Percentiles rank a stretch among this genome's conserved stretches.
phyloP scores from a whole-genome alignment of 2,329 filamentous ascomycete species.

The Amylocarpus encephaloides region DNA sequence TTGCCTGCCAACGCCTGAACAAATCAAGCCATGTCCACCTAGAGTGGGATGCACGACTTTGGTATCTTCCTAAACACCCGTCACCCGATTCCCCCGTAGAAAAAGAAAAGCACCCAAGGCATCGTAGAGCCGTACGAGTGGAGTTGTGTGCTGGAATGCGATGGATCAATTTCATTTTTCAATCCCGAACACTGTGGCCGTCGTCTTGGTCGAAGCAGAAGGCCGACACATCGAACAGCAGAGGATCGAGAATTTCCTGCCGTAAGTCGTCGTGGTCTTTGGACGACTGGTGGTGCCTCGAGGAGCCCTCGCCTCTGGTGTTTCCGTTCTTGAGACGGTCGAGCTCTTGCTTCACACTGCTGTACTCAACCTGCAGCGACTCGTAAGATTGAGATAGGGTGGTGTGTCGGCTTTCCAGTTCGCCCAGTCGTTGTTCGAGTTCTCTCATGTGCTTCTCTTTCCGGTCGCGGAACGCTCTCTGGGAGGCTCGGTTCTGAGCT shows the following conservation, averaged over 20 bases:
- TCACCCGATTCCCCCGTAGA: too few relatives aligned
- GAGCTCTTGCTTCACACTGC: conserved; percentile 28
- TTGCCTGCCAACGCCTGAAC: too few relatives aligned
- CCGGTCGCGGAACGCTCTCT: conserved; percentile 54
- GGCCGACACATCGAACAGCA: conserved; percentile 30
- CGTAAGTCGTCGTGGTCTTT: conserved; percentile 17
- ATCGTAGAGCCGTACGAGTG: too few relatives aligned
- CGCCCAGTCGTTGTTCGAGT: conserved; percentile 49
- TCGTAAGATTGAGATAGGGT: conserved; percentile 49
- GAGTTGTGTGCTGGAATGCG: not conserved
- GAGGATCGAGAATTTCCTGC: conserved; percentile 24
- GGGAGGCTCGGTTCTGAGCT: conserved; percentile 39
- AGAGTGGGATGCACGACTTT: too few relatives aligned
- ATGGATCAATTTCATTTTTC: not conserved
- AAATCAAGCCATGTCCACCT: too few relatives aligned
- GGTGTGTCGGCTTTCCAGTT: conserved; percentile 49
- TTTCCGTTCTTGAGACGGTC: conserved; percentile 26
- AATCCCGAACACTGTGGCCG: conserved; percentile 1
- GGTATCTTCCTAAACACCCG: too few relatives aligned
- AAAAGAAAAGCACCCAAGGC: not conserved
- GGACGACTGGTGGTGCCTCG: conserved; percentile 17
- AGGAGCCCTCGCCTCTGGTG: conserved; percentile 8
- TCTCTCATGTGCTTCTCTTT: conserved; percentile 61
- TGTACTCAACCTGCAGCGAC: conserved; percentile 37
- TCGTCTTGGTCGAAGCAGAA: conserved; percentile 30